These are phyloP conservation scores for Fusarium sp. DNA, from an alignment of 2,329 filamentous ascomycete genomes.

Conservation along the genomic window DNA sequence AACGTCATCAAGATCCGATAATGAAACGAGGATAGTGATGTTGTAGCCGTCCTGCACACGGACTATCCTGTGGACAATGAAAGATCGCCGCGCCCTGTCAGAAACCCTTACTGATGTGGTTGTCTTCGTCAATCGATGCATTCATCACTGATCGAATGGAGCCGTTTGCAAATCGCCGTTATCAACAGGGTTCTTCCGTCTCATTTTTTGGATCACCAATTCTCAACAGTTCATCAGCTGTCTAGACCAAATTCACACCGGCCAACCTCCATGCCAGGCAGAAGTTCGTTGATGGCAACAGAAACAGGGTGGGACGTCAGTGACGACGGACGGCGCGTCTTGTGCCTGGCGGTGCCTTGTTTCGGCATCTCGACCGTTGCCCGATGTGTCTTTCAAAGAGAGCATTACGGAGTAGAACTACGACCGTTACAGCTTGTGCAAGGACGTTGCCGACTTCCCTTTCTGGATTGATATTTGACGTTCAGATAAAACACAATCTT, in stretches of 20 bases:
- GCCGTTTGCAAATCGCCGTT: slow-evolving; percentile 35
- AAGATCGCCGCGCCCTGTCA: slow-evolving; percentile 34
- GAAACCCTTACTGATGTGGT: slow-evolving; percentile 31
- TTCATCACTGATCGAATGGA: slow-evolving; percentile 39
- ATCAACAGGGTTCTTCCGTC: slow-evolving; percentile 39
- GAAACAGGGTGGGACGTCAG: slow-evolving; percentile 39
- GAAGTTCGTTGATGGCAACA: slow-evolving; percentile 23
- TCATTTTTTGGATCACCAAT: slow-evolving; percentile 20
- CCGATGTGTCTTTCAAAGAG: slow-evolving; percentile 26
- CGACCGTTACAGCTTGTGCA: slow-evolving; percentile 38
- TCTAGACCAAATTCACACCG: slow-evolving; percentile 37
- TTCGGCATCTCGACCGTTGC: slow-evolving; percentile 32
- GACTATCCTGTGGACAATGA: slow-evolving; percentile 46
- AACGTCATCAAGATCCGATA: slow-evolving; percentile 41
- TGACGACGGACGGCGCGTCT: slow-evolving; percentile 37
- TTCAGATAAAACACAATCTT: slow-evolving; percentile 18
- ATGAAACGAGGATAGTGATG: slow-evolving; percentile 49
- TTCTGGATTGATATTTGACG: slow-evolving; percentile 33
- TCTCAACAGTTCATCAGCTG: slow-evolving; percentile 13
- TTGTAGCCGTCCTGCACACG: slow-evolving; percentile 47
- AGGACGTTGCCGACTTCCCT: slow-evolving; percentile 27
- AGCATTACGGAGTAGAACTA: slow-evolving; percentile 25
- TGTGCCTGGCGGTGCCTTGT: slow-evolving; percentile 37
- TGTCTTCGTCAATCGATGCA: slow-evolving; percentile 39
- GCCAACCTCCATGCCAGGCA: slow-evolving; percentile 39